These are phyloP conservation scores for Glycine tomentella DNA, from an alignment of 306 rosid species.

Conservation along the genomic window DNA sequence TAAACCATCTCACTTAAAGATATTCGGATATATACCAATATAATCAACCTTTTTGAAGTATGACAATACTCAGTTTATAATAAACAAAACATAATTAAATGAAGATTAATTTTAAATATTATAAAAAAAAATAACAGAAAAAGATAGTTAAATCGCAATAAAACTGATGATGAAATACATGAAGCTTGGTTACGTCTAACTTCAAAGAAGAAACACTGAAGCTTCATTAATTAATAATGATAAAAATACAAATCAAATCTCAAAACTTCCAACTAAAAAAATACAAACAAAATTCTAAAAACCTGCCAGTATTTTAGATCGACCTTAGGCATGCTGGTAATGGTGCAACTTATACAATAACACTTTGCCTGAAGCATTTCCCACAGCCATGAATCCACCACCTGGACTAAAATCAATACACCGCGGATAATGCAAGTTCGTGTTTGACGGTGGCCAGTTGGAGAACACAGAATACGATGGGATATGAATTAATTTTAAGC, in stretches of 20 bases:
- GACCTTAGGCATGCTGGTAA: slow-evolving; percentile 53
- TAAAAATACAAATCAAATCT: slow-evolving; percentile 30
- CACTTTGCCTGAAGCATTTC: slow-evolving; percentile 80
- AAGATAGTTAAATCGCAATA: background rate
- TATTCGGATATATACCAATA: no score
- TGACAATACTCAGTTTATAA: background rate
- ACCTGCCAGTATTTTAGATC: background rate
- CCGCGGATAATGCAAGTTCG: slow-evolving; percentile 64
- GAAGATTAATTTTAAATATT: background rate
- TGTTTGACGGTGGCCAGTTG: slow-evolving; percentile 75
- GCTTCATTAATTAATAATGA: background rate
- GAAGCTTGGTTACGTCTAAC: background rate
- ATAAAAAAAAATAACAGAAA: background rate
- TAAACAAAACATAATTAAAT: background rate
- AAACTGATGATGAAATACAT: background rate
- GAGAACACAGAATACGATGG: slow-evolving; percentile 81
- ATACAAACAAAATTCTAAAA: background rate
- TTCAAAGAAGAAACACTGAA: background rate
- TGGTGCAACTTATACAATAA: slow-evolving; percentile 63
- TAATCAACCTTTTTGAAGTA: background rate
- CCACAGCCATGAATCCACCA: slow-evolving; percentile 90
- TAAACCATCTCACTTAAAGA: background rate
- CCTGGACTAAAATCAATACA: slow-evolving; percentile 89
- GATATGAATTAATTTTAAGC: slow-evolving; percentile 76
- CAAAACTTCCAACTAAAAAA: slow-evolving; percentile 26